These are phyloP conservation scores for Diplodia intermedia DNA, from an alignment of 2,329 filamentous ascomycete species.

Conservation along the genomic window DNA sequence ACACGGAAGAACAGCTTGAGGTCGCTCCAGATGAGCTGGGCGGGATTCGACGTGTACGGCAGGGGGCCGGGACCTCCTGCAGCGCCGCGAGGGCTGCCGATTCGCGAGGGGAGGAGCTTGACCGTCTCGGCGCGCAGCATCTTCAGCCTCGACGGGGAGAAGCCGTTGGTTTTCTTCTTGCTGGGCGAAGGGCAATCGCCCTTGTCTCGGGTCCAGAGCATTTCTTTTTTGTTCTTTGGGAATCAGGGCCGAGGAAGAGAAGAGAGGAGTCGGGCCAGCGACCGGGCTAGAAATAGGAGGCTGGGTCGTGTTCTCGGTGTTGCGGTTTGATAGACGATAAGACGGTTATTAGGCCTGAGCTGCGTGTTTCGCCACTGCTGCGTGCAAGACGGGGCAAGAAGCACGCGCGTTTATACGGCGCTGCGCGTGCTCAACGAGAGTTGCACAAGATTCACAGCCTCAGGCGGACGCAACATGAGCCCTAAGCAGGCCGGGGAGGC, in stretches of 20 bases:
- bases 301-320: constrained; percentile 16
- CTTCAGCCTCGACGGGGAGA: constrained; percentile 11
- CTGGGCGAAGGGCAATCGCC: background rate
- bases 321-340: constrained; percentile 25
- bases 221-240: background rate
- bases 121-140: constrained; percentile 22
- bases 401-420: constrained; percentile 22
- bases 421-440: background rate
- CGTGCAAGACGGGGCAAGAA: background rate
- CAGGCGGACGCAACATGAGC: constrained; percentile 11
- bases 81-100: constrained; percentile 13
- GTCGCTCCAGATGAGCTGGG: constrained; percentile 38
- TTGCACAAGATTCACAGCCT: constrained; percentile 19
- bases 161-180: constrained; percentile 9
- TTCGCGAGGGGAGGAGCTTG: constrained; percentile 32
- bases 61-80: constrained; percentile 31
- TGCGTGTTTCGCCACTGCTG: background rate
- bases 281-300: constrained; percentile 1
- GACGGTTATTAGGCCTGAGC: constrained; percentile 17
- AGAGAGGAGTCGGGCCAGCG: no score
- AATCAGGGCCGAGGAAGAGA: background rate
- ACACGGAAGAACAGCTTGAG: constrained; percentile 36
- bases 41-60: constrained; percentile 40
- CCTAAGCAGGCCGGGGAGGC: background rate
- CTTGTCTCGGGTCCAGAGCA: constrained; percentile 13